Conservation (phyloP, 208 protist genomes). For the Acanthamoeba pearcei region DNA sequence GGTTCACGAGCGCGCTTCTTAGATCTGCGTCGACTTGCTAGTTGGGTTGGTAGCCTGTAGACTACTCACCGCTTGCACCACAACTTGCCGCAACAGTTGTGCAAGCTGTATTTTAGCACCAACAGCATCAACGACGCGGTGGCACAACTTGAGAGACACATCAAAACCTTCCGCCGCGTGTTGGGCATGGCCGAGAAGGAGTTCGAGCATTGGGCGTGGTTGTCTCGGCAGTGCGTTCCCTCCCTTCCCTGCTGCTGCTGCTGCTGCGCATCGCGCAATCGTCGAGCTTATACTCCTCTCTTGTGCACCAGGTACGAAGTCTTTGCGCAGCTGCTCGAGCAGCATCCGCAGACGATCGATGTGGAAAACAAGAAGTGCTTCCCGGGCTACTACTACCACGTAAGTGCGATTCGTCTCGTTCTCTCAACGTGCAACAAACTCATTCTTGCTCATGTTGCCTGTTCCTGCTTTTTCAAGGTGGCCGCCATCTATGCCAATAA, state of each 20-base stretch:
- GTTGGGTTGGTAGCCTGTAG: too few species aligned
- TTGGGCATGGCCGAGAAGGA: slow-evolving; percentile 73
- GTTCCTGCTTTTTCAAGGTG: not conserved
- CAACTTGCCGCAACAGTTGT: slow-evolving; percentile 51
- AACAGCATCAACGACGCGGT: slow-evolving; percentile 73
- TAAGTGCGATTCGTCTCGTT: not conserved
- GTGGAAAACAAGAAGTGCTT: slow-evolving; percentile 69
- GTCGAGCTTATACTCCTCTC: not conserved
- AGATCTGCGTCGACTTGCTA: too few species aligned
- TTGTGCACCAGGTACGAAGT: slow-evolving; percentile 73
- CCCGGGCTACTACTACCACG: not conserved
- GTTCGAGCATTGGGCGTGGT: slow-evolving; percentile 77
- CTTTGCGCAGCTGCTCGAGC: slow-evolving; percentile 77
- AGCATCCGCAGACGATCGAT: slow-evolving; percentile 26
- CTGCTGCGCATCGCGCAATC: too few species aligned
- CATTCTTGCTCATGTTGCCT: not conserved
- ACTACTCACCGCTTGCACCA: too few species aligned
- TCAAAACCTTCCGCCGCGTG: slow-evolving; percentile 64
- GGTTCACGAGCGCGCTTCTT: not conserved
- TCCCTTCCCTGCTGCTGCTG: not conserved
- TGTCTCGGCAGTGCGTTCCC: slow-evolving; percentile 64
- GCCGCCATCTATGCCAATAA: slow-evolving; percentile 68
- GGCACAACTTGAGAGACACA: slow-evolving; percentile 80
- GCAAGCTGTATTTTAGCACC: slow-evolving; percentile 71
- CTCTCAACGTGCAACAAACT: not conserved